Percentiles rank a stretch among this genome's conserved stretches.
Conservation (phyloP, 2,329 filamentous ascomycete species). For the Cadophora sp. region DNA sequence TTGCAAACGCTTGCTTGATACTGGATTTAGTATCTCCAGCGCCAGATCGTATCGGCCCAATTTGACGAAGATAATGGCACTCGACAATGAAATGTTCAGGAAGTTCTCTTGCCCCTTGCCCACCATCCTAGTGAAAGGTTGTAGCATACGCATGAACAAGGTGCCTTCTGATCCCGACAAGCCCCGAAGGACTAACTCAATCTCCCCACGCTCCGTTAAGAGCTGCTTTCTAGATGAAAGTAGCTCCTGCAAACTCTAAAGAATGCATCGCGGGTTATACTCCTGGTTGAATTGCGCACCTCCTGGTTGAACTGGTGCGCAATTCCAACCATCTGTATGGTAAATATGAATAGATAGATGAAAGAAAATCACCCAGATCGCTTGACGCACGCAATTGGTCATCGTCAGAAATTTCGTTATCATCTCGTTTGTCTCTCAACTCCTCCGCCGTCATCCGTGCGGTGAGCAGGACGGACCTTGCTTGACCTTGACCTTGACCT, state of each 20-base stretch:
- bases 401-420: conserved; percentile 18
- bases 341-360: not conserved
- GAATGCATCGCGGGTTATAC: conserved; percentile 74
- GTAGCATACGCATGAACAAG: conserved; percentile 43
- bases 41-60: no score
- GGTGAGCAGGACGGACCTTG: conserved; percentile 28
- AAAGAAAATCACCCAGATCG: conserved; percentile 3
- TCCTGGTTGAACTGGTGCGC: no score
- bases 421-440: conserved; percentile 26
- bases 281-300: no score
- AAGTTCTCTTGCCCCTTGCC: conserved; percentile 47
- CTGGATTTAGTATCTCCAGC: no score
- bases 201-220: conserved; percentile 86
- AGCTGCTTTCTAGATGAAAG: conserved; percentile 70
- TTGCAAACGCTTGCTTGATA: no score
- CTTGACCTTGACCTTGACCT: not conserved
- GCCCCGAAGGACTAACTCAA: conserved; percentile 38
- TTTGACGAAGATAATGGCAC: no score
- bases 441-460: conserved; percentile 33
- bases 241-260: conserved; percentile 75
- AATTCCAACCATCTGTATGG: no score
- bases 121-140: conserved; percentile 43
- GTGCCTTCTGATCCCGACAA: conserved; percentile 46
- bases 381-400: not conserved
- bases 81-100: conserved; percentile 38